These are phyloP conservation scores for Silene vulgaris DNA, from an alignment of 179 eudicot species.

Conservation along the genomic window DNA sequence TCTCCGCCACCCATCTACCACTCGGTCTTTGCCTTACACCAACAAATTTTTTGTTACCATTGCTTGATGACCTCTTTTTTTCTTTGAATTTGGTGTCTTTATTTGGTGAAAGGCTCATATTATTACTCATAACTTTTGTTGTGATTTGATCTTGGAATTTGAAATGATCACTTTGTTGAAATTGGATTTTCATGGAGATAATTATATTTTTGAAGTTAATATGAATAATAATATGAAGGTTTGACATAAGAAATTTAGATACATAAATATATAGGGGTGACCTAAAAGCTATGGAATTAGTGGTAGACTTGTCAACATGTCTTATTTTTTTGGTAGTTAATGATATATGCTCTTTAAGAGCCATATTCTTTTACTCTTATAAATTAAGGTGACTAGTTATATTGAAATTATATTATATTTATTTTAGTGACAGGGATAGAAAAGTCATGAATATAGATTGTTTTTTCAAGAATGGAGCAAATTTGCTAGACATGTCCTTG, in stretches of 20 bases:
- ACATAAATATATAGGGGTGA: constrained; percentile 4
- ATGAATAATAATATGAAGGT: not conserved
- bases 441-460: not conserved
- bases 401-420: not conserved
- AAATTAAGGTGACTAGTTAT: constrained; percentile 8
- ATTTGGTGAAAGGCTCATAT: constrained; percentile 24
- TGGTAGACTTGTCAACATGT: constrained; percentile 16
- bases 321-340: constrained; percentile 11
- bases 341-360: constrained; percentile 14
- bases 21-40: constrained; percentile 96
- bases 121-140: constrained; percentile 9
- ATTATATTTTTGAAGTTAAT: not conserved
- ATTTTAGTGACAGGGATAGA: constrained; percentile 5
- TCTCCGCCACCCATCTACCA: constrained; percentile 94
- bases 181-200: constrained; percentile 46
- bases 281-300: constrained; percentile 15
- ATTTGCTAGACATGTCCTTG: constrained; percentile 4
- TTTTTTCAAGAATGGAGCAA: constrained; percentile 8
- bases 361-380: constrained; percentile 1
- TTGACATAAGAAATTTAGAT: constrained; percentile 9
- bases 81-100: constrained; percentile 42
- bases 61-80: constrained; percentile 30
- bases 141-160: constrained; percentile 22
- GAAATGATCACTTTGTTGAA: constrained; percentile 36
- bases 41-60: constrained; percentile 50